Conservation (phyloP, 768 basidiomycete genomes). For the Podaxis sp. region DNA sequence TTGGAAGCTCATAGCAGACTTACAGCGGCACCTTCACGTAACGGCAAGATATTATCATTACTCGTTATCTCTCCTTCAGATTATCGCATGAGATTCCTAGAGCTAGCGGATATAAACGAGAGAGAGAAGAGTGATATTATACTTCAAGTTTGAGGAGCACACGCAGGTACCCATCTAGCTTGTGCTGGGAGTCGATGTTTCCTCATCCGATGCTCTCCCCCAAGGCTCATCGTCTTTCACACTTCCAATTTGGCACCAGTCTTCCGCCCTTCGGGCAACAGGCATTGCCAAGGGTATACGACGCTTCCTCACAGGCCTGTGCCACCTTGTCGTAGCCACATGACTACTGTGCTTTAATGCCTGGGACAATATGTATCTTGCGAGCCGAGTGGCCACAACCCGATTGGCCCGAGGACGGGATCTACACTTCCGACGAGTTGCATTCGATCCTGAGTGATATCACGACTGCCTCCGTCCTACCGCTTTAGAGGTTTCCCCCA, state of each 20-base stretch:
- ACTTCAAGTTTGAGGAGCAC: too few species aligned
- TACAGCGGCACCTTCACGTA: not conserved
- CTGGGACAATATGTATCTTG: not conserved
- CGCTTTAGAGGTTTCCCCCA: not conserved
- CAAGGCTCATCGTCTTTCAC: constrained; percentile 5
- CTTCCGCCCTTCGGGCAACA: not conserved
- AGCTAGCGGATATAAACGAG: too few species aligned
- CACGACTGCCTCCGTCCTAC: not conserved
- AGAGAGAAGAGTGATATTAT: too few species aligned
- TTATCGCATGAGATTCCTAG: not conserved
- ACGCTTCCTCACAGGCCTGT: not conserved
- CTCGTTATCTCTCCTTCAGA: not conserved
- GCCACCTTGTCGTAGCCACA: not conserved
- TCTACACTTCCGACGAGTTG: not conserved
- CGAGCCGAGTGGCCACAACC: not conserved
- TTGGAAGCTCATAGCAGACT: not conserved
- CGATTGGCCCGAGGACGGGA: not conserved
- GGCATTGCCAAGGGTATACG: not conserved
- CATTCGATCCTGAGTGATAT: too few species aligned
- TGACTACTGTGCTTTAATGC: not conserved
- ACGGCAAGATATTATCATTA: not conserved
- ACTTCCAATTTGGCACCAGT: constrained; percentile 8
- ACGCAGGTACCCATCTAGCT: not conserved
- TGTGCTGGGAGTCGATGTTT: not conserved
- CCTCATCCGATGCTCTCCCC: not conserved